phyloP scores from a whole-genome alignment of 2,329 filamentous ascomycete species.

The Blumeria graminis region DNA sequence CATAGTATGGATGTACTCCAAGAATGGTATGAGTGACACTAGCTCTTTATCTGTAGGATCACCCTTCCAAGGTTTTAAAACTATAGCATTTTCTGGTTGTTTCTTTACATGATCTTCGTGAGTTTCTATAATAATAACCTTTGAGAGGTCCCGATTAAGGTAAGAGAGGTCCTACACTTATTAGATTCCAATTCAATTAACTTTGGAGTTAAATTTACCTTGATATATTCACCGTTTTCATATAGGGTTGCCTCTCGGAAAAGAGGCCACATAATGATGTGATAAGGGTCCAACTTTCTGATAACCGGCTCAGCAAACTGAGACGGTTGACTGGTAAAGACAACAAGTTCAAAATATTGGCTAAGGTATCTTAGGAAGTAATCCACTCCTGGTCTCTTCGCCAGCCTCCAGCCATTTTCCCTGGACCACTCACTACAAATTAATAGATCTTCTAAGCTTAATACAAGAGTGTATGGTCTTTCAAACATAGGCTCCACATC shows the following conservation, averaged over 20 bases:
- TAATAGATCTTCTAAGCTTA: constrained; percentile 81
- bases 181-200: background rate
- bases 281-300: constrained; percentile 83
- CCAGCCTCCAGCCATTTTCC: constrained; percentile 84
- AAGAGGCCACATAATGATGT: constrained; percentile 82
- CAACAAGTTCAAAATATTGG: constrained; percentile 92
- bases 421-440: constrained; percentile 88
- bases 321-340: constrained; percentile 78
- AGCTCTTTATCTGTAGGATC: constrained; percentile 64
- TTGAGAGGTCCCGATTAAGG: constrained; percentile 83
- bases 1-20: constrained; percentile 93
- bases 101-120: constrained; percentile 57
- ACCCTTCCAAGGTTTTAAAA: constrained; percentile 77
- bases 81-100: constrained; percentile 90
- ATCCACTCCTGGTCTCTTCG: constrained; percentile 84
- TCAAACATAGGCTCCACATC: constrained; percentile 56
- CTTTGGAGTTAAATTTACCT: constrained; percentile 29
- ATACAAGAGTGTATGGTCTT: constrained; percentile 74
- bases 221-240: constrained; percentile 86
- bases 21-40: constrained; percentile 76
- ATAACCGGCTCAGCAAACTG: constrained; percentile 69
- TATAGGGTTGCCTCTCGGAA: constrained; percentile 95
- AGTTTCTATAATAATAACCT: constrained; percentile 86
- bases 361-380: constrained; percentile 94
- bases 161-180: constrained; percentile 64